Base-by-base conservation (phyloP, 129 eudicot species). In the Artemisia argyi region DNA sequence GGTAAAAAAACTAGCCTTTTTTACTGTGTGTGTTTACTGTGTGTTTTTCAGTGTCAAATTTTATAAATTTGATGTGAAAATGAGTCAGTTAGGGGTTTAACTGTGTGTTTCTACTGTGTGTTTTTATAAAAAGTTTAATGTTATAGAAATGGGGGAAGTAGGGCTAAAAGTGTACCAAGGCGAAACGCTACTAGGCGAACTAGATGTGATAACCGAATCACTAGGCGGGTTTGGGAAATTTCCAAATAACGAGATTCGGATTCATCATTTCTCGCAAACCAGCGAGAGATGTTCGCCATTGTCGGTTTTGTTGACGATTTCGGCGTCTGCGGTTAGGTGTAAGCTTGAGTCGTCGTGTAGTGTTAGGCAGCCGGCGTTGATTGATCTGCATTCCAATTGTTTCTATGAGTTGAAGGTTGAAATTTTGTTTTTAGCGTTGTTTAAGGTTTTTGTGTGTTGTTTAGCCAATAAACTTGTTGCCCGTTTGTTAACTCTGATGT, bases 191-290 rank as follows among this genome's bases (percentile, higher is more conserved):
- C 66, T 92, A 70, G 96, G 98, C 57, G 96, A 89, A 64, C 65
- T 92, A 80, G 98, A 92, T 7, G 68, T 82, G 48, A 65, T 92
- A 59, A 82, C 83, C 2, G 71, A 1, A 28, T 3, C 32, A 28
- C 4, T 35, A 39, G 46, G 46, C 1, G 46, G 46, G 10, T 39
- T 85, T 58, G 85, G 78, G 66, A 86, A 79, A 14, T 92, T 92
- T 76, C 96, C 98, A 3, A 89, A 82, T 65, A 89, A 89, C 65
- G 96, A 89, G 75, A 92, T 92, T 65, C 88, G 95, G 32, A 87
- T 92, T 58, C 88, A 78, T 59, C 91, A 80, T 60, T 66, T 87
- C n/a, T 79, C 98, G 13, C 85, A 68, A 1, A 65, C 62, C 24
- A 86, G 91, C 56, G 96, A 89, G 58, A 75, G 98, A 48, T 86